Base-by-base conservation (phyloP, 1,284 basidiomycete species). In the Apiotrichum akiyoshidainum region DNA sequence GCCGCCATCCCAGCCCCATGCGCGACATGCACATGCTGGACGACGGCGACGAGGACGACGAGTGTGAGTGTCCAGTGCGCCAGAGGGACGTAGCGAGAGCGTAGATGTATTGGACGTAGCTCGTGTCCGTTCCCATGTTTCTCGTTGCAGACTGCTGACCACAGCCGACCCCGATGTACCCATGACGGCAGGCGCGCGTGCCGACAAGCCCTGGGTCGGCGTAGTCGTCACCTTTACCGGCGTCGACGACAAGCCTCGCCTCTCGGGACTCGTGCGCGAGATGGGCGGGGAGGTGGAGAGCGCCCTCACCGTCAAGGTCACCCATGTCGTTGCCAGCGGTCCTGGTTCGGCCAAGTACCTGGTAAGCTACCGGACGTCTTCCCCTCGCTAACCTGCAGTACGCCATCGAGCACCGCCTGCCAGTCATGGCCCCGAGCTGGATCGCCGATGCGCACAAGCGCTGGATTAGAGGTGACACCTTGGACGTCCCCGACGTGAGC, bases 221-320 rank as follows among this genome's bases (percentile, higher is more conserved):
- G 64, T 76, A 5, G 61, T 63, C 2, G 65, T 76, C 33, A 76
- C 75, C 11, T 72, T 76, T 52, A 75, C 73, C 8, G 72, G 73
- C 8, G 70, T 73, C 13, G 75, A 76, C 16, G 66, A 74, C 52
- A 76, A 76, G 65, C 67, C 49, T 13, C 31, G n/a, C 33, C 57
- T 75, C 14, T 54, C 58, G 2, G 40, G 45, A 16, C 55, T 57
- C 7, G 59, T 64, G 37, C 40, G 52, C 37, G 64, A 73, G 51
- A 63, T 76, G 2, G 73, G 75, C 4, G 75, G 69, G 8, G 41
- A 19, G 13, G 66, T 74, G 14, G 71, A 74, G 49, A 68, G 63
- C 37, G 73, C 73, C 2, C 57, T 76, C 52, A 76, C 75, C 0
- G 60, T 70, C 46, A 51, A 60, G 34, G 71, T 74, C 19, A 76